Evolutionary conservation across 2,329 filamentous ascomycete species (phyloP).

Genomic region (Arthrobotrys megalospora): DNA sequence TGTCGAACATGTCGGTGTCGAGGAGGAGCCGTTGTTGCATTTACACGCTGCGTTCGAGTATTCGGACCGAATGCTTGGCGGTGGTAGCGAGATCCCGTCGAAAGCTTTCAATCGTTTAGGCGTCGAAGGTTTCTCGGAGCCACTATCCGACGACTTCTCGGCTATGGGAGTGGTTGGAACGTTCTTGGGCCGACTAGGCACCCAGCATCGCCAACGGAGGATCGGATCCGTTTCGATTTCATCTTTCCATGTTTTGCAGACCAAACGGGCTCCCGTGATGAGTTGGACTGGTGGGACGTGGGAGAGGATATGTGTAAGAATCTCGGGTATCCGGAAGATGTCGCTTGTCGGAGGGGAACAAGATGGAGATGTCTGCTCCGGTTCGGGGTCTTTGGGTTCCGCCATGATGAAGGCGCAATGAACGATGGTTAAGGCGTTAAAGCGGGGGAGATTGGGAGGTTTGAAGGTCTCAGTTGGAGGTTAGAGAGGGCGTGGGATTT

Average conservation of each 20-base stretch:
- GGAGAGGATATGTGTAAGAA: constrained; percentile 40
- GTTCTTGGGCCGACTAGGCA: constrained; percentile 33
- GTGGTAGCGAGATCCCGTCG: constrained; percentile 34
- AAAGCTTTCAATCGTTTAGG: constrained; percentile 7
- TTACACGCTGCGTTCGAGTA: constrained; percentile 37
- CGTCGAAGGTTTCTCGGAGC: not conserved
- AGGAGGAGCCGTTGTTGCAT: constrained; percentile 20
- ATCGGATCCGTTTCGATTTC: constrained; percentile 46
- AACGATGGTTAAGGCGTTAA: not conserved
- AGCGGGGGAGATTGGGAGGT: not conserved
- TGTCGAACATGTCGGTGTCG: constrained; percentile 9
- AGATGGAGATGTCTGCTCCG: not conserved
- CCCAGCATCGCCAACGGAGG: constrained; percentile 41
- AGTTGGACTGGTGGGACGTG: constrained; percentile 39
- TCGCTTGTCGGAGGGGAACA: not conserved
- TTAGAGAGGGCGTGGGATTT: not conserved
- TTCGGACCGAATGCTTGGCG: constrained; percentile 39
- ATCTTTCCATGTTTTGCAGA: constrained; percentile 38
- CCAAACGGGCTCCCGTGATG: constrained; percentile 27
- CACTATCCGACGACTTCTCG: not conserved
- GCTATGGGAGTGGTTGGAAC: not conserved
- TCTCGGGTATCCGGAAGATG: constrained; percentile 46
- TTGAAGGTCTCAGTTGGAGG: not conserved
- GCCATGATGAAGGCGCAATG: not conserved
- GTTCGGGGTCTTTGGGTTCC: not conserved